Evolutionary conservation across 345 rosid species (phyloP), one percentile per base, ranked within the genome.

Genomic region (Salix udensis): DNA sequence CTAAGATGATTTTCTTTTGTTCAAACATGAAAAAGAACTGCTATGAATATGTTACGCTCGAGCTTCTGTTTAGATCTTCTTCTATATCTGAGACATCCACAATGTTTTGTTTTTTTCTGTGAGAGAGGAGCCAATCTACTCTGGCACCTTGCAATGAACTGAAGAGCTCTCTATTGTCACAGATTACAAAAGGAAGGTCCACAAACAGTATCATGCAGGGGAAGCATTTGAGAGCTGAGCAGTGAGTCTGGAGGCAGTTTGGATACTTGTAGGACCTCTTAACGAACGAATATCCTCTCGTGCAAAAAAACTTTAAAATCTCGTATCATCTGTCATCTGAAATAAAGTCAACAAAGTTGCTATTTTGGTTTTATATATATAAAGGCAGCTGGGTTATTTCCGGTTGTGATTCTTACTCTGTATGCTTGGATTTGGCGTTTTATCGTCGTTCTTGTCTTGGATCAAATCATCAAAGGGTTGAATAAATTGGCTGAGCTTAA

Each of bases 141-240:
- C 13, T 31, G 44, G 26, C 65, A 71, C 12, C 16, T 71, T 4
- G 36, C n/a, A 3, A 50, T 71, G 40, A 55, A 6, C 40, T 72
- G 11, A 46, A 42, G 44, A 9, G 26, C 15, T 7, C 2, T 58
- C 11, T 10, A n/a, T n/a, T 58, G 64, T 9, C 26, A 8, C 44
- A 72, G 74, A 48, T 68, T 76, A 70, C n/a, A 8, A 8, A 58
- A 77, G 42, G 61, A 74, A 68, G 83, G 76, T 72, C 61, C 75
- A 70, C 23, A 23, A 52, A 18, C 78, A 82, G 79, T 68, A 71
- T 18, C 72, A 55, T 62, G 68, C 82, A 28, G 87, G 86, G 74
- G 85, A 78, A 77, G 72, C 37, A 69, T 72, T 28, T 1, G 86
- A 85, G 78, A 79, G 82, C 61, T 85, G 80, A 87, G 85, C 42